A percentile compares a stretch with the other conserved stretches of the same genome.
phyloP scores from a whole-genome alignment of 2,329 filamentous ascomycete genomes.

The Falciphora oryzae region DNA sequence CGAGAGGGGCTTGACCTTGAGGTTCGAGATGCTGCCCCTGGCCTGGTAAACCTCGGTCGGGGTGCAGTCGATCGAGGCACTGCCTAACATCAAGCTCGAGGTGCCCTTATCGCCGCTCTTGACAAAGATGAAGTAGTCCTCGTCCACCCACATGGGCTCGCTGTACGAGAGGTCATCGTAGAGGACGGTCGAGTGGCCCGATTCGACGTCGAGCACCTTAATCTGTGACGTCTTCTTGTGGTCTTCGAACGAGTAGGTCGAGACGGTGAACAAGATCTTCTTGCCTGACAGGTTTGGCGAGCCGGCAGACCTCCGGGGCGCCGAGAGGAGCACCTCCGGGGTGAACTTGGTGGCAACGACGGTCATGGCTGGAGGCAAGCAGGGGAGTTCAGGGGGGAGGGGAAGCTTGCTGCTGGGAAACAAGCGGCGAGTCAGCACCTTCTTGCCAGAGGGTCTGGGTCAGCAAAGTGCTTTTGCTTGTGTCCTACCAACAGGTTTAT shows the following conservation, averaged over 20 bases:
- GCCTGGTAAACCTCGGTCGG: conserved; percentile 43
- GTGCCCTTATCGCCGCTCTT: conserved; percentile 41
- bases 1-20: conserved; percentile 49
- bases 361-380: conserved; percentile 47
- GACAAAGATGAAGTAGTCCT: conserved; percentile 55
- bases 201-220: conserved; percentile 61
- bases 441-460: too few species aligned
- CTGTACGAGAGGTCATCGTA: conserved; percentile 59
- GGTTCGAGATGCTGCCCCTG: conserved; percentile 49
- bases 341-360: conserved; percentile 66
- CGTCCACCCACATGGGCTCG: conserved; percentile 72
- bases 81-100: conserved; percentile 39
- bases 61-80: conserved; percentile 30
- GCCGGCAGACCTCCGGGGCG: conserved; percentile 65
- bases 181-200: conserved; percentile 59
- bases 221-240: conserved; percentile 66
- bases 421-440: too few species aligned
- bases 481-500: neutral
- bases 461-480: too few species aligned
- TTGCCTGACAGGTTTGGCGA: conserved; percentile 63
- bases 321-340: conserved; percentile 69
- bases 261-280: conserved; percentile 60
- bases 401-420: too few species aligned
- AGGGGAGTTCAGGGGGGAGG: too few species aligned
- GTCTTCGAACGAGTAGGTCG: conserved; percentile 73